Base-by-base conservation (phyloP, 2,329 filamentous ascomycete genomes). In the Penicillium olsonii region DNA sequence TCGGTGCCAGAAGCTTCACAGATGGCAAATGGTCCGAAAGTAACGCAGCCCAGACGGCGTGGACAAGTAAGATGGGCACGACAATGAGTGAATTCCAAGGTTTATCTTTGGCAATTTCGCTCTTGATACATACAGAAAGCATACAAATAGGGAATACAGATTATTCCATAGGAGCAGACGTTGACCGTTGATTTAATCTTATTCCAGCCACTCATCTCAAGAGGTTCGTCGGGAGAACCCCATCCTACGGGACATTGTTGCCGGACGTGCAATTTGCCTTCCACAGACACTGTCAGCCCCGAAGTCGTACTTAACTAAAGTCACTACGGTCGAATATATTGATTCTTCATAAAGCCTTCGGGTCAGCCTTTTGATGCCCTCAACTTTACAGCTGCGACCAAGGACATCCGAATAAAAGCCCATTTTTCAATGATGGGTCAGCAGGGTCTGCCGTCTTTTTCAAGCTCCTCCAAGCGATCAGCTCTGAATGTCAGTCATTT, bases 21-120 rank as follows among this genome's bases (percentile, higher is more conserved):
- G 18, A 19, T 17, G n/a, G 1, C 26, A 39, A 45, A 38, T 17
- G 5, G 19, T 4, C 11, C 24, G 2, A 24, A 43, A 27, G 7
- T 29, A 24, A 35, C 18, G 4, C 51, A 39, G 18, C 37, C 12
- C 20, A 40, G 46, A 26, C 48, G 22, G 5, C 39, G 35, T 2
- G 39, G 52, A n/a, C 43, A 49, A 22, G 42, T 54, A 2, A 26
- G 52, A 27, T 34, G 26, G 14, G 27, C 39, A 15, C 48, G 47
- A 38, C 43, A 22, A 24, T 42, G 15, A 17, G 37, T 20, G 10
- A 9, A 2, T 34, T 37, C 42, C 26, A 34, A n/a, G n/a, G n/a
- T 35, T 35, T 15, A 2, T 15, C 14, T 4, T 15, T 15, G 3
- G n/a, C 31, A 31, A n/a, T 2, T 29, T 18, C n/a, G 17, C 12